A percentile compares a stretch with the other conserved stretches of the same genome.
Evolutionary conservation across 345 rosid species (phyloP).

Genomic region (Gossypium arboreum): DNA sequence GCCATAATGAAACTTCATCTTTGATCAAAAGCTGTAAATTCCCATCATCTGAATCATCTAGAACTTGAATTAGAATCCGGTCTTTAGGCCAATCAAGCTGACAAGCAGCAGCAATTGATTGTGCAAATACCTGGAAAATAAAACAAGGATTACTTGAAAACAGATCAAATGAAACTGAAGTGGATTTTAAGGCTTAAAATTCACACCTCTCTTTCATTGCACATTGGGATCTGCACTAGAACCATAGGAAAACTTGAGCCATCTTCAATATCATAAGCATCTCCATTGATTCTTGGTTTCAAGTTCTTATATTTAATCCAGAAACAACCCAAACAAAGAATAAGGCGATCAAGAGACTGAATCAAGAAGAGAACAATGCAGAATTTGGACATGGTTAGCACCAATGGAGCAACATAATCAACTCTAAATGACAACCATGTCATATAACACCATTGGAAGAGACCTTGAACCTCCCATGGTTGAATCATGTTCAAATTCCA

Average conservation of each 20-base stretch:
- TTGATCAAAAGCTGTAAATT: constrained; percentile 62
- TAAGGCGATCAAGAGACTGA: constrained; percentile 77
- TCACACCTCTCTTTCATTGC: constrained; percentile 85
- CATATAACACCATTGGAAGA: constrained; percentile 67
- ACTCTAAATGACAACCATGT: constrained; percentile 73
- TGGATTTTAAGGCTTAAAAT: background rate
- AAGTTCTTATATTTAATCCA: constrained; percentile 72
- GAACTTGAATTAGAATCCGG: constrained; percentile 72
- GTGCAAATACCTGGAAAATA: constrained; percentile 57
- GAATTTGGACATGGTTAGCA: constrained; percentile 57
- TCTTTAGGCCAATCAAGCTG: constrained; percentile 91
- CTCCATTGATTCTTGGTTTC: constrained; percentile 53
- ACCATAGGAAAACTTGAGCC: constrained; percentile 69
- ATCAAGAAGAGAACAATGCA: constrained; percentile 71
- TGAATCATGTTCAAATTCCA: constrained; percentile 64
- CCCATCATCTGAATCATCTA: constrained; percentile 75
- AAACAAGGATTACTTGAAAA: background rate
- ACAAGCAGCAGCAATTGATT: constrained; percentile 73
- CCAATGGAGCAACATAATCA: constrained; percentile 69
- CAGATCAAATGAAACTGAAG: constrained; percentile 7
- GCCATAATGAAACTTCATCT: constrained; percentile 73
- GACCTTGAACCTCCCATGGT: constrained; percentile 71
- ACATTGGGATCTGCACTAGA: constrained; percentile 96
- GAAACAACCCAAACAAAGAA: constrained; percentile 78
- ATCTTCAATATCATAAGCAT: constrained; percentile 54